phyloP scores from a whole-genome alignment of 495 filamentous ascomycete species.

The Aspergillus indologenus region DNA sequence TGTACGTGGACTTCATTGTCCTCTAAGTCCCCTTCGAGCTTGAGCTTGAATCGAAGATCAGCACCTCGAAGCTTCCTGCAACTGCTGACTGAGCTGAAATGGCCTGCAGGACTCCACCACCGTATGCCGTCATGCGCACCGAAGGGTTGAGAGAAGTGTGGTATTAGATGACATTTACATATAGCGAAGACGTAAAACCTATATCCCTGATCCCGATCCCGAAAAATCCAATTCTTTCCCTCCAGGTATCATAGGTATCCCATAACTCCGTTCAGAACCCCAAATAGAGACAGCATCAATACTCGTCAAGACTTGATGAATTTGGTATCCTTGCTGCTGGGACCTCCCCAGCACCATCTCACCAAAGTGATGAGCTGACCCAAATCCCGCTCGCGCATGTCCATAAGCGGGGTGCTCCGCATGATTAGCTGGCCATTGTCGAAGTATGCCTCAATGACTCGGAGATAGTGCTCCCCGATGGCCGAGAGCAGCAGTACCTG shows the following conservation, averaged over 20 bases:
- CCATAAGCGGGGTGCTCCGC: constrained; percentile 3
- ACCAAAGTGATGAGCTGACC: constrained; percentile 4
- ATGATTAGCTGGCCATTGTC: constrained; percentile 2
- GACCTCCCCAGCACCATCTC: background rate
- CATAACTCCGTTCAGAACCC: background rate
- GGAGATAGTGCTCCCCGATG: constrained; percentile 8
- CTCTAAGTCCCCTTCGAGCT: no score
- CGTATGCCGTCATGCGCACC: no score
- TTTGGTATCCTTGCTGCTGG: constrained; percentile 1
- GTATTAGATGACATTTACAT: no score
- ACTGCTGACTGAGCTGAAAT: no score
- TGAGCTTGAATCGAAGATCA: no score
- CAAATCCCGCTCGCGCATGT: constrained; percentile 1
- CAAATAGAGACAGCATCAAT: background rate
- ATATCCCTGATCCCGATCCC: background rate
- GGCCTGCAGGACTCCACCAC: no score
- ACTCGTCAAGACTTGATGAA: background rate
- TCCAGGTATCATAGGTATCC: background rate
- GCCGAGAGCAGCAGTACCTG: constrained; percentile 3
- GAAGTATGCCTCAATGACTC: no score
- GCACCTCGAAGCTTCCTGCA: no score
- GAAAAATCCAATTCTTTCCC: no score
- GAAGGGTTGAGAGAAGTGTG: no score
- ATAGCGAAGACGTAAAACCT: no score
- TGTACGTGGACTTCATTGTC: no score